Base-by-base conservation (phyloP, 2,329 filamentous ascomycete species). In the Colletotrichum cordylinicola region DNA sequence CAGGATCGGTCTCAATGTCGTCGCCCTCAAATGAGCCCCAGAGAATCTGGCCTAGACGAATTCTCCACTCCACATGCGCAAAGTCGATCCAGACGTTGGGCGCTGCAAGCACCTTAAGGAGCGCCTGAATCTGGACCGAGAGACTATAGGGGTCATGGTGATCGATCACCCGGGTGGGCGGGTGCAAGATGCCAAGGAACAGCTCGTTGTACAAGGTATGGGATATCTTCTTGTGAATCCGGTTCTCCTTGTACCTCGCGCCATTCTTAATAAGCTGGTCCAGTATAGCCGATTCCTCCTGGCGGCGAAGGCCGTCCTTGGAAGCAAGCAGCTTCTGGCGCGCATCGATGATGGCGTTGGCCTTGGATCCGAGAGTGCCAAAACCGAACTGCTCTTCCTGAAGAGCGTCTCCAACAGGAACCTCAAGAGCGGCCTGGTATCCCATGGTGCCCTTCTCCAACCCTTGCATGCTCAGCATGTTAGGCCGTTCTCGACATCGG, bases 41-140 rank as follows among this genome's bases (percentile, higher is more conserved):
- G 3, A 95, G 84, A 56, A 95, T 88, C 83, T 95, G 93, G 8
- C 94, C 94, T 2, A 95, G 86, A 15, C 93, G 88, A 74, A 95
- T 93, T 48, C 94, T 90, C 93, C 93, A 95, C 81, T 95, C 93
- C 8, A 95, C 92, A 37, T 92, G 88, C 24, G 93, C 93, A 78
- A 95, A 94, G 82, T 95, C 93, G 67, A 94, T 89, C 94, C 94
- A 95, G 61, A 94, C 90, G 72, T 93, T 93, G 70, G 92, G 88
- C 9, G 91, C 85, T 1, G 90, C 90, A 60, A 95, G 87, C 12
- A 93, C 90, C 80, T 91, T 91, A 61, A 95, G 88, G 21, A 95
- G 84, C 6, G 92, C 90, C 78, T 93, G 88, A 72, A 95, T 94
- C 81, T 95, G 94, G 43, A 94, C 92, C 58, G 92, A 89, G 24